Conservation (phyloP, 2,329 filamentous ascomycete species). For the Phoma herbarum region DNA sequence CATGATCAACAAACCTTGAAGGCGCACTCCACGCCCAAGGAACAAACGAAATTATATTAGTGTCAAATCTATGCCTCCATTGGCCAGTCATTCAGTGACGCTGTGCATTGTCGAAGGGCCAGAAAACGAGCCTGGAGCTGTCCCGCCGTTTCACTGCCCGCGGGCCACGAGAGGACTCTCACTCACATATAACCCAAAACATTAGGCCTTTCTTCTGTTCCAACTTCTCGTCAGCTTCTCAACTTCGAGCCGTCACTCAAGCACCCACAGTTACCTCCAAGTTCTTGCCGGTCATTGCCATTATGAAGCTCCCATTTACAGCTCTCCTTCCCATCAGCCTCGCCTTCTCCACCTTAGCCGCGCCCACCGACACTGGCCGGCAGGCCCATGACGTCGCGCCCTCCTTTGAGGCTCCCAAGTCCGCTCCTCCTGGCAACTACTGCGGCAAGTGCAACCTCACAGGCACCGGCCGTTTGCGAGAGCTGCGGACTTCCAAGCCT, state of each 20-base stretch:
- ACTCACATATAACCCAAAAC: not conserved
- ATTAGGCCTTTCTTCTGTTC: too few species aligned
- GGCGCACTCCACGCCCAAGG: not conserved
- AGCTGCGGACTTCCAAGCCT: slow-evolving; percentile 10
- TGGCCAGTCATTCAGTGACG: not conserved
- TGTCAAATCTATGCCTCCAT: not conserved
- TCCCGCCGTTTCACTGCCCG: not conserved
- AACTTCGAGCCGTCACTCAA: not conserved
- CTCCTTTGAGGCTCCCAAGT: not conserved
- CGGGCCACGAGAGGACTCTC: not conserved
- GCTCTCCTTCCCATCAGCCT: not conserved
- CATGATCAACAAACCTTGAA: not conserved
- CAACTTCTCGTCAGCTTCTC: not conserved
- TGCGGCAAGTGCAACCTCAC: slow-evolving; percentile 3
- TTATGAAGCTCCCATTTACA: slow-evolving; percentile 1
- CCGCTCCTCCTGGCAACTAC: not conserved
- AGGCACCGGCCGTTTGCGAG: not conserved
- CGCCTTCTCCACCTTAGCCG: not conserved
- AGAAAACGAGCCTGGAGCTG: not conserved
- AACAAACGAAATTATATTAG: not conserved
- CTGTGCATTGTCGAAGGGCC: too few species aligned
- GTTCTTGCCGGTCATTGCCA: not conserved
- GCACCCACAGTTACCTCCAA: not conserved
- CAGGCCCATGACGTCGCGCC: not conserved
- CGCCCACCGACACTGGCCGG: not conserved